phyloP scores from a whole-genome alignment of 2,329 filamentous ascomycete genomes.

The Colletotrichum sp. region DNA sequence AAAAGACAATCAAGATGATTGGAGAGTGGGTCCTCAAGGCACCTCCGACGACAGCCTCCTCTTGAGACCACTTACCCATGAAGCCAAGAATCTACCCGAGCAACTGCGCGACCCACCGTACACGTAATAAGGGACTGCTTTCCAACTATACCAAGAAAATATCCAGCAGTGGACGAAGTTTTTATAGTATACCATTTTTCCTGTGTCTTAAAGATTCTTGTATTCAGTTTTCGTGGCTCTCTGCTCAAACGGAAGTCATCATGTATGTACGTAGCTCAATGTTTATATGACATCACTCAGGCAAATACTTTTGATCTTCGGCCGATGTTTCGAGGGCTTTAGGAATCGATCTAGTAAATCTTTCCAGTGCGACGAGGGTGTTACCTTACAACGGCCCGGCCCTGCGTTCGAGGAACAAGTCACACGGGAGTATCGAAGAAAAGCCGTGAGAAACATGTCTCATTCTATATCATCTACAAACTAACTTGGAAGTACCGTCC shows the following conservation, averaged over 20 bases:
- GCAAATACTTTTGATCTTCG: neutral
- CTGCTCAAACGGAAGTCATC: neutral
- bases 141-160: neutral
- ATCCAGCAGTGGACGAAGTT: neutral
- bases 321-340: fast-evolving
- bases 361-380: neutral
- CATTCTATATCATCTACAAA: neutral
- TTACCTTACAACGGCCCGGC: neutral
- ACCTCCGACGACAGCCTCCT: neutral
- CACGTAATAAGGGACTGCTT: neutral
- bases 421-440: fast-evolving
- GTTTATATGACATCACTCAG: neutral
- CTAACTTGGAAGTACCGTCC: neutral
- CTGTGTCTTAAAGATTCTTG: neutral
- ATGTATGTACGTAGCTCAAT: neutral
- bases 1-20: conserved; percentile 27
- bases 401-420: neutral
- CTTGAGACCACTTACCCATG: neutral
- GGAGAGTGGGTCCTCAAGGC: conserved; percentile 30
- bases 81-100: neutral
- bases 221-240: neutral
- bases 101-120: neutral
- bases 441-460: fast-evolving
- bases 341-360: neutral
- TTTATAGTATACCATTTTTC: neutral